Base-by-base conservation (phyloP, 2,329 filamentous ascomycete species). In the Cercospora sojina region DNA sequence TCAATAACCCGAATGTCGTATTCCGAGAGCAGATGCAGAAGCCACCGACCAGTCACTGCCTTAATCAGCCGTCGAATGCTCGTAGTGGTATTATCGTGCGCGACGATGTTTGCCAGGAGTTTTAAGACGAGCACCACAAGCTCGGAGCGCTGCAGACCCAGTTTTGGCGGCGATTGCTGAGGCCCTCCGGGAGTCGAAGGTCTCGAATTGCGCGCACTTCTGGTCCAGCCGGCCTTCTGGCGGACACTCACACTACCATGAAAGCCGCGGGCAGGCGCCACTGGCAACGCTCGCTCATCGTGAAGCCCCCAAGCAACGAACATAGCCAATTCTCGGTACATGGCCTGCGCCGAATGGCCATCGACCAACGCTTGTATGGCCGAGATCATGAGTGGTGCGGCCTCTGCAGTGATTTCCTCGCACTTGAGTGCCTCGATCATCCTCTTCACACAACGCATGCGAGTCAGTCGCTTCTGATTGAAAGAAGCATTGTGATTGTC, bases 271-370 rank as follows among this genome's bases (percentile, higher is more conserved):
- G 70, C 58, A 5, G 71, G 57, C 25, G 69, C 59, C 8, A 62
- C 62, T n/a, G 72, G 70, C 59, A 70, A 67, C 1, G 79, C 76
- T 77, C 85, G 72, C 77, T 81, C 80, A 62, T 87, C 86, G 75
- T 97, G 93, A 69, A 97, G 87, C 5, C 92, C 90, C 77, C 95
- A 99, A 0, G 94, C 97, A 70, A 99, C 91, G 75, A 96, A 98
- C 23, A 98, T 84, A 2, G 95, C 92, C 51, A 99, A 81, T 2
- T 92, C 92, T 38, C 94, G 88, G 75, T 97, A 89, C 27, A 94
- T 89, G 76, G 97, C 92, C 16, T 91, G 89, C 60, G 90, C 93
- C 71, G 93, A 87, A 73, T 91, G 94, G 69, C 89, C 91, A 69
- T 89, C 89, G 31, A 97, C 86, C 4, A 99, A 84, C 12, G 88